phyloP scores from a whole-genome alignment of 2,329 filamentous ascomycete genomes.

The Graphilbum fragrans region DNA sequence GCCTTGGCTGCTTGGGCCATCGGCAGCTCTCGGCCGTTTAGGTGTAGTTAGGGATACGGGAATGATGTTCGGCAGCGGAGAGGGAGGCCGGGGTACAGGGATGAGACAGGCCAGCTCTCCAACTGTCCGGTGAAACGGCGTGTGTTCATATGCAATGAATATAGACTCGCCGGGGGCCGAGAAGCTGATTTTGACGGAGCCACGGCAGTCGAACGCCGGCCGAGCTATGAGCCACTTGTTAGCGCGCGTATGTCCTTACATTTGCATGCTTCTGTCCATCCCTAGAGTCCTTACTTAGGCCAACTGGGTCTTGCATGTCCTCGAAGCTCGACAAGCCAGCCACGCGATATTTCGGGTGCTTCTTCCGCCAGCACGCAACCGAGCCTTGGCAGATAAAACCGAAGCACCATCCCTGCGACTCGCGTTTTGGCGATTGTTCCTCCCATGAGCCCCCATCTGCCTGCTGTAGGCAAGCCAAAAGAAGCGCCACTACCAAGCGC shows the following conservation, averaged over 20 bases:
- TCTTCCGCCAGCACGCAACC: constrained; percentile 35
- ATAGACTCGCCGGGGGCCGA: constrained; percentile 32
- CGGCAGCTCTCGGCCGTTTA: constrained; percentile 4
- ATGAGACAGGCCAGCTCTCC: constrained; percentile 34
- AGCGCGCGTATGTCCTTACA: too few relatives aligned
- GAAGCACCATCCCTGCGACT: constrained; percentile 38
- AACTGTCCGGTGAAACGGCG: constrained; percentile 43
- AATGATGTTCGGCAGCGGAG: not conserved
- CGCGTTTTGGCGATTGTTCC: constrained; percentile 29
- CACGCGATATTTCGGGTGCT: constrained; percentile 24
- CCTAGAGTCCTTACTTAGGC: constrained; percentile 28
- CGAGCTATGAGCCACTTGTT: constrained; percentile 32
- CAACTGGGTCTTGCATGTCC: constrained; percentile 30
- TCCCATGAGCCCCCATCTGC: constrained; percentile 38
- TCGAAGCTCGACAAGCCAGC: constrained; percentile 38
- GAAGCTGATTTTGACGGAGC: constrained; percentile 36
- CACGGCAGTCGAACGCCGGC: constrained; percentile 48
- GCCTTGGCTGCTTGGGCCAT: not conserved
- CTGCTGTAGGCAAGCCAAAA: constrained; percentile 28
- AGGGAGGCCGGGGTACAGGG: constrained; percentile 28
- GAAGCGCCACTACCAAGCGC: constrained; percentile 33
- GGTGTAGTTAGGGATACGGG: not conserved
- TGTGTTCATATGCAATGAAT: constrained; percentile 43
- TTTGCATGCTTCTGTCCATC: too few relatives aligned
- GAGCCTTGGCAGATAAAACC: constrained; percentile 42